Evolutionary conservation across 2,329 filamentous ascomycete genomes (phyloP), one percentile per base, ranked within the genome.

Genomic region (Ceratocystiopsis minuta): DNA sequence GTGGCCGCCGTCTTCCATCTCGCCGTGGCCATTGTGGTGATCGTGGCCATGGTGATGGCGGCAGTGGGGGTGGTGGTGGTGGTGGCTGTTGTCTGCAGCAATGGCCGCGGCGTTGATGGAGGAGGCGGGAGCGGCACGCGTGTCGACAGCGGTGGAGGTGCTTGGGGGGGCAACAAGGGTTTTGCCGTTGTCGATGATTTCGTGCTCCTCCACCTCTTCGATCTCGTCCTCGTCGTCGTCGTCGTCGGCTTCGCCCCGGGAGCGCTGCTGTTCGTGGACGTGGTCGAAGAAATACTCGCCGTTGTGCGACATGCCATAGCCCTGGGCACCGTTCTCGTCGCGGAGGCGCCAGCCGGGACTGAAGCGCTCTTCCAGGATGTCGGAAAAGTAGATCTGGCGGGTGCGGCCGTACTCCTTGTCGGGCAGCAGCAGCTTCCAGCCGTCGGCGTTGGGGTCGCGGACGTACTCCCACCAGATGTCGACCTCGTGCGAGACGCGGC

Each of bases 391-490:
- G 46, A 71, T 66, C 6, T 70, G 70, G 33, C 71, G 62, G 39
- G 65, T 63, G 48, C 71, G 66, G 0, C 74, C 74, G 48, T 70
- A 68, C 44, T 75, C 70, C 16, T 76, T 67, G 3, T 70, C 67
- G 3, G 72, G 72, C 69, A 78, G 76, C 1, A 61, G 61, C 0
- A 72, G 63, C 28, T 67, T 64, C 67, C 70, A 75, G 17, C 68
- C 66, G 35, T 72, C 69, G 45, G 69, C 69, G 50, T 77, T 78
- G 2, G 68, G 68, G 46, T 77, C 70, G 35, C 72, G 65, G 36
- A 70, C 70, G 38, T 64, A 65, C 37, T 72, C 62, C 73, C 75
- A 79, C 75, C 75, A 79, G 3, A 64, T 65, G 52, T 79, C 75
- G 40, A 78, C 68, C 53, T 79, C 75, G 47, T 72, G 63, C 1